Evolutionary conservation across 2,329 filamentous ascomycete genomes (phyloP).

Genomic region (Aureobasidium sp.): DNA sequence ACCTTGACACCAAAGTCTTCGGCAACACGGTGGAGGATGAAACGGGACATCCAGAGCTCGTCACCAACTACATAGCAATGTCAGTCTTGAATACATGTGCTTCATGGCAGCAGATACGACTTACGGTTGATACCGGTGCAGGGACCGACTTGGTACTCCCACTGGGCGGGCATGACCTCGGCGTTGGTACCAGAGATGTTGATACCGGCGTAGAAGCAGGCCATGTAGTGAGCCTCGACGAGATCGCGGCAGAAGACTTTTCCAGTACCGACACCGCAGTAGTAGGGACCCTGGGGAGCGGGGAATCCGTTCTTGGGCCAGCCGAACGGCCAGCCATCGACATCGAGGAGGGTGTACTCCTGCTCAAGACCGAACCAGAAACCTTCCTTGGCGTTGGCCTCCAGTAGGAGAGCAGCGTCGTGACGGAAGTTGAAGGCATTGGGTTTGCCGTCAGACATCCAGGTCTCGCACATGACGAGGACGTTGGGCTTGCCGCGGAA

Average conservation of each 20-base stretch:
- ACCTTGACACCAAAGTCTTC: slow-evolving; percentile 97
- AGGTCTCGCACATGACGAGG: slow-evolving; percentile 89
- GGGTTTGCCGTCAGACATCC: slow-evolving; percentile 85
- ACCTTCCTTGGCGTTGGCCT: slow-evolving; percentile 69
- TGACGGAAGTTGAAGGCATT: slow-evolving; percentile 99
- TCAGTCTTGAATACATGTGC: not conserved
- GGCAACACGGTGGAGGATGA: slow-evolving; percentile 81
- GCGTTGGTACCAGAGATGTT: slow-evolving; percentile 98
- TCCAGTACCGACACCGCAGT: slow-evolving; percentile 95
- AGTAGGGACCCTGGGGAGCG: slow-evolving; percentile 88
- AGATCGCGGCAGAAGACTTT: slow-evolving; percentile 98
- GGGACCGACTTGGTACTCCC: slow-evolving; percentile 96
- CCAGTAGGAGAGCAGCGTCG: slow-evolving; percentile 83
- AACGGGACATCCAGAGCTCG: slow-evolving; percentile 89
- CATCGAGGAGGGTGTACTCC: slow-evolving; percentile 90
- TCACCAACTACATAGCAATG: slow-evolving; percentile 63
- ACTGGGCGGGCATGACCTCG: slow-evolving; percentile 96
- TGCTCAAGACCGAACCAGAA: slow-evolving; percentile 99
- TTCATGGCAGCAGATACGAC: slow-evolving; percentile 26
- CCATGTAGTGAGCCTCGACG: slow-evolving; percentile 89
- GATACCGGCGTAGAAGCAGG: slow-evolving; percentile 79
- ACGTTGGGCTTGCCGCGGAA: slow-evolving; percentile 88
- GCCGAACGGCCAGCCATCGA: slow-evolving; percentile 81
- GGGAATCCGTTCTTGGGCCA: slow-evolving; percentile 85
- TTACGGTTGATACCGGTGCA: slow-evolving; percentile 75